Evolutionary conservation across 1,284 basidiomycete genomes (phyloP).

Genomic region (Fomitopsis schrenkii): DNA sequence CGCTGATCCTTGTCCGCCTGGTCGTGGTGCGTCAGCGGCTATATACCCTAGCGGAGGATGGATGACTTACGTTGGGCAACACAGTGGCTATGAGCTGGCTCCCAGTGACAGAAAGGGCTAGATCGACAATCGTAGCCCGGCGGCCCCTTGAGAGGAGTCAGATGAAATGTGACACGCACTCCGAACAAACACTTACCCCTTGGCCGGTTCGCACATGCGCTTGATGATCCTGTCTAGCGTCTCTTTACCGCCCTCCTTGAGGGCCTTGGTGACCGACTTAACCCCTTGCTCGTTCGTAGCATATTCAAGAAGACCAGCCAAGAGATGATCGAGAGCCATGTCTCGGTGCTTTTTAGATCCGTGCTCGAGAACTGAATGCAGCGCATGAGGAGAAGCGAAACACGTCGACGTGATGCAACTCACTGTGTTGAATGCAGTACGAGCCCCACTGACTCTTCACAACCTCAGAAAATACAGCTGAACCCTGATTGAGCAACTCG

Average conservation of each 20-base stretch:
- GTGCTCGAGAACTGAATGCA: slow-evolving; percentile 64
- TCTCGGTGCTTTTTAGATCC: slow-evolving; percentile 67
- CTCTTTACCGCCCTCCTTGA: slow-evolving; percentile 76
- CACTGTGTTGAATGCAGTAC: slow-evolving; percentile 80
- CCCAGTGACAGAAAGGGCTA: slow-evolving; percentile 76
- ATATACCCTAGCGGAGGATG: slow-evolving; percentile 11
- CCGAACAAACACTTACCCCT: slow-evolving; percentile 44
- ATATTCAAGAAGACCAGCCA: slow-evolving; percentile 69
- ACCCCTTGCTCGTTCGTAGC: slow-evolving; percentile 77
- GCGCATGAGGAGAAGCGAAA: neutral
- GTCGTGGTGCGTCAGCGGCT: neutral
- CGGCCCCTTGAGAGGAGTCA: slow-evolving; percentile 46
- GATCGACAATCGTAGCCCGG: slow-evolving; percentile 76
- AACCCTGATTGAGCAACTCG: slow-evolving; percentile 70
- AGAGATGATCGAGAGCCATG: slow-evolving; percentile 69
- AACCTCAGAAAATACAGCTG: slow-evolving; percentile 66
- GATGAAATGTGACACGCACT: neutral
- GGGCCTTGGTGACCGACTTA: slow-evolving; percentile 77
- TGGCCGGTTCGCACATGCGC: slow-evolving; percentile 78
- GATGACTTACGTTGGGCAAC: slow-evolving; percentile 53
- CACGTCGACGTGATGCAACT: slow-evolving; percentile 20
- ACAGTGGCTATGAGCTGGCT: slow-evolving; percentile 79
- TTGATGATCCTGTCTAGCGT: slow-evolving; percentile 67
- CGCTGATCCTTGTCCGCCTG: slow-evolving; percentile 81
- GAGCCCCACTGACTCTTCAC: slow-evolving; percentile 83